Conservation (phyloP, 352 stramenopile genomes). For the Elongisporangium undulatum region DNA sequence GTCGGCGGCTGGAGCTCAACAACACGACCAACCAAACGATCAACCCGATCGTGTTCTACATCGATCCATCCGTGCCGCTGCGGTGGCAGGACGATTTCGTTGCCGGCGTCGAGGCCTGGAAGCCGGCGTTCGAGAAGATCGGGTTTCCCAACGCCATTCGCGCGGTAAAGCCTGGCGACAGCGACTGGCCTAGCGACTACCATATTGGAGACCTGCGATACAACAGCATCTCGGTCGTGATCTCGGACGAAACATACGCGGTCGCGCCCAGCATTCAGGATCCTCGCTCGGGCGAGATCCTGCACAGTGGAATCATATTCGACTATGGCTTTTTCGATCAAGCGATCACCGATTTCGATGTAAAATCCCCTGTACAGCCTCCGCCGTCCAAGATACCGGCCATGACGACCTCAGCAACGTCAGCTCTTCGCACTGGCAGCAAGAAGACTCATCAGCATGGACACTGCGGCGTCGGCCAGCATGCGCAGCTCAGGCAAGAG, state of each 20-base stretch:
- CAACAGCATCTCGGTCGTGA: constrained; percentile 84
- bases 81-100: constrained; percentile 63
- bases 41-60: constrained; percentile 71
- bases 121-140: constrained; percentile 67
- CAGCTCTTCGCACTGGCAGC: not conserved
- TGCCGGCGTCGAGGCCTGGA: constrained; percentile 70
- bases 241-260: constrained; percentile 74
- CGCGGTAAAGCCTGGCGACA: constrained; percentile 56
- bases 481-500: constrained; percentile 33
- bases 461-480: constrained; percentile 41
- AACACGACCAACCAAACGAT: constrained; percentile 24
- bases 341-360: constrained; percentile 49
- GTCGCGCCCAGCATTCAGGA: constrained; percentile 65
- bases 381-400: constrained; percentile 11
- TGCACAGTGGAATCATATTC: constrained; percentile 85
- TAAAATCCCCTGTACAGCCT: constrained; percentile 31
- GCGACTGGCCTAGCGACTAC: constrained; percentile 77
- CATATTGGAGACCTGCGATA: constrained; percentile 82
- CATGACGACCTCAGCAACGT: constrained; percentile 1
- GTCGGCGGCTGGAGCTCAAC: constrained; percentile 51
- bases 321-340: constrained; percentile 84
- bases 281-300: constrained; percentile 78
- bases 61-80: constrained; percentile 74
- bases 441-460: constrained; percentile 8
- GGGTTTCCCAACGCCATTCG: constrained; percentile 70